phyloP scores from a whole-genome alignment of 2,329 filamentous ascomycete genomes.

The Zymoseptoria ardabiliae region DNA sequence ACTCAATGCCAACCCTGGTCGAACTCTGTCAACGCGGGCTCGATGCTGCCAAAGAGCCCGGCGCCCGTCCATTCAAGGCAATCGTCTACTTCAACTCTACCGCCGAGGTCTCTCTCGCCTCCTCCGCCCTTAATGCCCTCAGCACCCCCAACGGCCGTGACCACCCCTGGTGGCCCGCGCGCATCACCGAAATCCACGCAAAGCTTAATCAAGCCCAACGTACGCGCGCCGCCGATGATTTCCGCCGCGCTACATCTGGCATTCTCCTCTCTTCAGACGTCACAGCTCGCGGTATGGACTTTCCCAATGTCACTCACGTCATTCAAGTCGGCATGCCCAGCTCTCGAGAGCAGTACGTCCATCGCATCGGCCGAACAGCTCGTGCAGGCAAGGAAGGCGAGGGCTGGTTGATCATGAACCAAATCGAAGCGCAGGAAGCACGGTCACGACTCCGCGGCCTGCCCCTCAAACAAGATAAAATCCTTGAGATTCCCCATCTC shows the following conservation, averaged over 20 bases:
- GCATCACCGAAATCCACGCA: conserved; percentile 65
- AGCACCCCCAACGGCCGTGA: conserved; percentile 11
- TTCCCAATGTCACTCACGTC: conserved; percentile 92
- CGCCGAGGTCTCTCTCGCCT: conserved; percentile 59
- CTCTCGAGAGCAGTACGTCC: conserved; percentile 63
- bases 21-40: conserved; percentile 55
- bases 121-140: conserved; percentile 50
- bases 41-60: conserved; percentile 33
- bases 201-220: conserved; percentile 64
- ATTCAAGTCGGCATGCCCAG: conserved; percentile 60
- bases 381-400: conserved; percentile 74
- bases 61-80: conserved; percentile 72
- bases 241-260: conserved; percentile 57
- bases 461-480: conserved; percentile 51
- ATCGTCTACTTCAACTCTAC: conserved; percentile 87
- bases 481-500: conserved; percentile 44
- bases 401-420: conserved; percentile 59
- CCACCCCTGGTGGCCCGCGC: conserved; percentile 30
- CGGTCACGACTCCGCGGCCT: conserved; percentile 50
- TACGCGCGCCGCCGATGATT: conserved; percentile 62
- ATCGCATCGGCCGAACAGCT: conserved; percentile 88
- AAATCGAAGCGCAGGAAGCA: conserved; percentile 45
- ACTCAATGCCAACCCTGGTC: conserved; percentile 66
- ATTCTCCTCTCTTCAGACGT: conserved; percentile 41
- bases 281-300: conserved; percentile 94